A percentile compares a stretch with the other conserved stretches of the same genome.
Evolutionary conservation across 2,329 filamentous ascomycete genomes (phyloP).

Genomic region (Sporothrix inflata): DNA sequence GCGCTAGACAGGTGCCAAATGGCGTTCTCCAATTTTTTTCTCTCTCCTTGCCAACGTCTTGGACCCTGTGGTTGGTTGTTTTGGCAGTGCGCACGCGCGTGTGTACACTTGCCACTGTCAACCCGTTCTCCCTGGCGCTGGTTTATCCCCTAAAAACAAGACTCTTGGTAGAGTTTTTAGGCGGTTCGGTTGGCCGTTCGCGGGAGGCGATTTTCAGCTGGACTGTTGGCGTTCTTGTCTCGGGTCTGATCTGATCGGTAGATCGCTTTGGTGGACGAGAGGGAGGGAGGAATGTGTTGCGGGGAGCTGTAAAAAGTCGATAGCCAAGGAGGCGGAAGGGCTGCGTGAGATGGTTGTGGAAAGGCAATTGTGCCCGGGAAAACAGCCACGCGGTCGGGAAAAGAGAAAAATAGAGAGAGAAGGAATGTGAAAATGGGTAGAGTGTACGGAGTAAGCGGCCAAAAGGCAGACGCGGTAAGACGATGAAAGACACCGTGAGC

Average conservation of each 20-base stretch:
- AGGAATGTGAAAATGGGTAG: background rate
- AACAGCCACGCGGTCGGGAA: slow-evolving; percentile 4
- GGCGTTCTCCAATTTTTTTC: slow-evolving; percentile 31
- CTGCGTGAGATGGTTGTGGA: background rate
- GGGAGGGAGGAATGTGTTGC: background rate
- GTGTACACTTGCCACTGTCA: slow-evolving; percentile 18
- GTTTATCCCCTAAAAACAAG: background rate
- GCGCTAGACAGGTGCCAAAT: slow-evolving; percentile 33
- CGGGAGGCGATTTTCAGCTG: slow-evolving; percentile 10
- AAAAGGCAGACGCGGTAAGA: slow-evolving; percentile 6
- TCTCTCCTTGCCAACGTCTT: slow-evolving; percentile 15
- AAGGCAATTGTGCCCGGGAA: background rate
- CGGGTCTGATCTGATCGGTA: slow-evolving; percentile 13
- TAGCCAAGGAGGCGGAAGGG: background rate
- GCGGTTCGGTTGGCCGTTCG: background rate
- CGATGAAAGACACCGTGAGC: background rate
- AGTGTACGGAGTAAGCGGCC: background rate
- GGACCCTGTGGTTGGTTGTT: background rate
- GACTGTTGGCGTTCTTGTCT: background rate
- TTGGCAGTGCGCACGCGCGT: background rate
- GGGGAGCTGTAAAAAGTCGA: slow-evolving; percentile 4
- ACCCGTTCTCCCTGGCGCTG: background rate
- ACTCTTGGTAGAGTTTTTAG: background rate
- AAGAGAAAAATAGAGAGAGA: slow-evolving; percentile 1
- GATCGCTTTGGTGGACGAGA: slow-evolving; percentile 1